These are phyloP conservation scores for Eucalyptus globulus DNA, from an alignment of 345 rosid species.

Conservation along the genomic window DNA sequence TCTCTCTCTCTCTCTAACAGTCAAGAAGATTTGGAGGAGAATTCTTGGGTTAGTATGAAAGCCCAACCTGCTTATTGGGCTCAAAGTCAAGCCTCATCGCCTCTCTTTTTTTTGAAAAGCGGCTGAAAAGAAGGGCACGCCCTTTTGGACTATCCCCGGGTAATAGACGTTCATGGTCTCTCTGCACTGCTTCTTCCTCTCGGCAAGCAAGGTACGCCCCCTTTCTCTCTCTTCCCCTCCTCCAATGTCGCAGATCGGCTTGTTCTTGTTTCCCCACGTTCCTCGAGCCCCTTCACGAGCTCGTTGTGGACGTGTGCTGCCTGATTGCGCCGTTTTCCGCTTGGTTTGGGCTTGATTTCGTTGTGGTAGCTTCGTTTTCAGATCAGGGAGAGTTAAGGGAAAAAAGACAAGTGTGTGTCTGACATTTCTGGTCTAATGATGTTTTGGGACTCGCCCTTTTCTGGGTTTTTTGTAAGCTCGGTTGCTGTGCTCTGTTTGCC, in stretches of 20 bases:
- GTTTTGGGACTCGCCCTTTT: not conserved
- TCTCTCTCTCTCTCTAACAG: not conserved
- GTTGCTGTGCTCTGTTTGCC: not conserved
- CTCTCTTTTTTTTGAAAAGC: not conserved
- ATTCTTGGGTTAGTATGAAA: not conserved
- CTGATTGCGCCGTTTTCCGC: not conserved
- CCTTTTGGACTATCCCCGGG: not conserved
- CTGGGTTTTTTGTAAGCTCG: not conserved
- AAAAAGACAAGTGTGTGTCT: not conserved
- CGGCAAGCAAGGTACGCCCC: not conserved
- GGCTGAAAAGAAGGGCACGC: not conserved
- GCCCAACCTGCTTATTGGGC: not conserved
- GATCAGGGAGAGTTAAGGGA: not conserved
- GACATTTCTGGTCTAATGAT: not conserved
- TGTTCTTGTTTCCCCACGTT: not conserved
- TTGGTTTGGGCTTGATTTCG: not conserved
- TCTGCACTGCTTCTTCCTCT: not conserved
- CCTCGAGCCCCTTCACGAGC: not conserved
- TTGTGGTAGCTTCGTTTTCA: not conserved
- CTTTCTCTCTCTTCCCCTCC: not conserved
- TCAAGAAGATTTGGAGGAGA: not conserved
- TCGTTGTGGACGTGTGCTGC: not conserved
- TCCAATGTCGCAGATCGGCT: not conserved
- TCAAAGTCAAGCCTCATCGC: not conserved
- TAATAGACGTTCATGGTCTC: not conserved